A percentile compares a stretch with the other conserved stretches of the same genome.
These are phyloP conservation scores for Eucalyptus shirleyi DNA, from an alignment of 345 rosid genomes.

Conservation along the genomic window DNA sequence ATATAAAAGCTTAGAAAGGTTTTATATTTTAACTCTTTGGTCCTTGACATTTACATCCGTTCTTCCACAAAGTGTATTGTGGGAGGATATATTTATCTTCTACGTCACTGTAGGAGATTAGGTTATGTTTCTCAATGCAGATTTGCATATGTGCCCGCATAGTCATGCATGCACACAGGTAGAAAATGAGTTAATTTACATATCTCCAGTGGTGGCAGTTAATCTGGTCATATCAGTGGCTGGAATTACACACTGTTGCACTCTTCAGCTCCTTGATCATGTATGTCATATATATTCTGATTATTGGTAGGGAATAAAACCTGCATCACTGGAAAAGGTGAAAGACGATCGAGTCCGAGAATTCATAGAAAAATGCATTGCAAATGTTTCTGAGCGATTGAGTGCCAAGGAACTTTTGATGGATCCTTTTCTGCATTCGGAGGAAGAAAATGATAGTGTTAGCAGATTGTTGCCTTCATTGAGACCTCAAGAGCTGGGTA, in stretches of 20 bases:
- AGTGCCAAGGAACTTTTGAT: conserved; percentile 75
- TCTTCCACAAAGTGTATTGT: background rate
- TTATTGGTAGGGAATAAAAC: conserved; percentile 69
- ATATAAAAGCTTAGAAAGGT: background rate
- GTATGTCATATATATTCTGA: background rate
- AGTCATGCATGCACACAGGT: background rate
- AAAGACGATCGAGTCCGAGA: conserved; percentile 43
- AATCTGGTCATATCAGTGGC: background rate
- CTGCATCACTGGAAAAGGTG: conserved; percentile 84
- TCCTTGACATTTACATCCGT: background rate
- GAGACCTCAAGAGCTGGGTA: conserved; percentile 22
- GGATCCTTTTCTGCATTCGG: conserved; percentile 73
- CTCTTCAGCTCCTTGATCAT: background rate
- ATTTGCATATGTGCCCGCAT: background rate
- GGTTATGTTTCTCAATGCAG: background rate
- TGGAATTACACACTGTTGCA: background rate
- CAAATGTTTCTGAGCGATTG: conserved; percentile 60
- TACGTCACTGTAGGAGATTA: background rate
- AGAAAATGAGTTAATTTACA: background rate
- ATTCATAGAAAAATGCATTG: conserved; percentile 88
- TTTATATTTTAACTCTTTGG: background rate
- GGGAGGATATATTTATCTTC: background rate
- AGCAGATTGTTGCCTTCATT: conserved; percentile 13
- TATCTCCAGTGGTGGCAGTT: background rate
- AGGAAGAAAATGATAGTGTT: conserved; percentile 35